Conservation (phyloP, 192 early-diverging fungal genomes). For the Dissophora ornata region DNA sequence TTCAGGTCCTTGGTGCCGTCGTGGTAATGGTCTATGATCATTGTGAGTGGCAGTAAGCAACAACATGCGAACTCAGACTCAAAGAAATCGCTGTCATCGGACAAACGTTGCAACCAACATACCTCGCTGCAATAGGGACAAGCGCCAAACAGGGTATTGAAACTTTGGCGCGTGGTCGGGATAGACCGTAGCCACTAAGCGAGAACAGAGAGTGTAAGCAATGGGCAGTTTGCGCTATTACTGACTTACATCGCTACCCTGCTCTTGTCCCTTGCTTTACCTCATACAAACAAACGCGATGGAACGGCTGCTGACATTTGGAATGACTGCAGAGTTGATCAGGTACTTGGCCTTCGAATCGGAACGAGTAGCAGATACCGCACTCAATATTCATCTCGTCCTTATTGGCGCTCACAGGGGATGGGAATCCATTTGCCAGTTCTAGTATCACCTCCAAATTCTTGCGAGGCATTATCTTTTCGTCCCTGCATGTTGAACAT, state of each 20-base stretch:
- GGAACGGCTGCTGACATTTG: constrained; percentile 47
- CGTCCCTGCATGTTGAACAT: constrained; percentile 19
- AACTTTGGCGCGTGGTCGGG: constrained; percentile 43
- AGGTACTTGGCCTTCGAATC: constrained; percentile 43
- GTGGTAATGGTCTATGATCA: constrained; percentile 43
- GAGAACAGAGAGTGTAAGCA: background rate
- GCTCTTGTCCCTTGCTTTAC: background rate
- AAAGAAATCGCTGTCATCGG: no score
- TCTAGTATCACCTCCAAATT: constrained; percentile 38
- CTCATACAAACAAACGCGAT: constrained; percentile 38
- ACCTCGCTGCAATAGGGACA: constrained; percentile 51
- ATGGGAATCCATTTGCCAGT: constrained; percentile 34
- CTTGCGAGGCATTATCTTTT: constrained; percentile 19
- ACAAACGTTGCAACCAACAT: no score
- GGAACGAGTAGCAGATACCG: constrained; percentile 49
- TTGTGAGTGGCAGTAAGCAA: background rate
- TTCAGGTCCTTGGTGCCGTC: constrained; percentile 31
- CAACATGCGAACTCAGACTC: no score
- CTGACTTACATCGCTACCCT: background rate
- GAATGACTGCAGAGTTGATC: constrained; percentile 41
- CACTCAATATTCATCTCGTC: constrained; percentile 51
- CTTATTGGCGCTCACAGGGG: constrained; percentile 23
- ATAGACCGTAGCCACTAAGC: constrained; percentile 39
- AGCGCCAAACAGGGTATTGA: constrained; percentile 45
- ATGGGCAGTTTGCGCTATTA: background rate